Conservation (phyloP, 2,329 filamentous ascomycete species). For the Truncatella angustata region DNA sequence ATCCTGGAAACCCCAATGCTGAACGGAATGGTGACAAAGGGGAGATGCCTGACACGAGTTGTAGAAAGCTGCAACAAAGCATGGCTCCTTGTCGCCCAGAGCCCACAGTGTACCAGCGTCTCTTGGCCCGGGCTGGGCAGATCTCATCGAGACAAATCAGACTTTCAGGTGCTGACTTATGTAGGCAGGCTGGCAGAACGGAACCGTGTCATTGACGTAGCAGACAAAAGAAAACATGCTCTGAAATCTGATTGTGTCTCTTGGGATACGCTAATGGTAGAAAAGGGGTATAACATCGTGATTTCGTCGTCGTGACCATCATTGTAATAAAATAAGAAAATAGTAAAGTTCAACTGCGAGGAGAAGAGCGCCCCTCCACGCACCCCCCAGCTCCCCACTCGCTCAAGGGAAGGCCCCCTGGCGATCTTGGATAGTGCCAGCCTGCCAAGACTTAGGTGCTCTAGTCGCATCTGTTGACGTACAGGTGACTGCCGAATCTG, state of each 20-base stretch:
- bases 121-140: constrained; percentile 6
- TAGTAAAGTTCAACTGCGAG: background rate
- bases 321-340: no score
- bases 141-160: background rate
- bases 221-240: background rate
- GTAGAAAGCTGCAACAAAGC: background rate
- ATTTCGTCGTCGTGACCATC: no score
- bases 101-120: background rate
- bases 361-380: background rate
- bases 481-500: background rate
- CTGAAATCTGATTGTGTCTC: no score
- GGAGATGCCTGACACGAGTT: background rate
- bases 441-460: background rate
- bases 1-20: background rate
- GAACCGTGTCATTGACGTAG: background rate
- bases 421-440: background rate
- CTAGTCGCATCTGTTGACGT: constrained; percentile 2
- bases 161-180: background rate
- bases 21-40: background rate
- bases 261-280: no score
- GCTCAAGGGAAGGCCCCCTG: background rate
- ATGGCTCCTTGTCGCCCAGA: constrained; percentile 8
- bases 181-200: background rate
- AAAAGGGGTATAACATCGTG: no score
- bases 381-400: background rate